These are phyloP conservation scores for Xylaria sp. DNA, from an alignment of 2,329 filamentous ascomycete species.

Conservation along the genomic window DNA sequence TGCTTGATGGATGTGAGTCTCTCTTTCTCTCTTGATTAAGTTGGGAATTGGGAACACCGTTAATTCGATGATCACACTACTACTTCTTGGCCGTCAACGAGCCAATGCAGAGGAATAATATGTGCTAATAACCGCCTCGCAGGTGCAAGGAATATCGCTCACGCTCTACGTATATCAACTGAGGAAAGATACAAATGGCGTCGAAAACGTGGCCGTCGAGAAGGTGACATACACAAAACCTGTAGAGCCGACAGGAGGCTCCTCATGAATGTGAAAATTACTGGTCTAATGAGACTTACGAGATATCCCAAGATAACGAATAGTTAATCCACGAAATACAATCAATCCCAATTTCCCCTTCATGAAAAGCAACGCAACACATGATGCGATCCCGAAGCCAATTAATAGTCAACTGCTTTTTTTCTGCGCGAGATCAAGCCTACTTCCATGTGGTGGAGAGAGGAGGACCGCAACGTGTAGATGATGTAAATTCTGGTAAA, in stretches of 20 bases:
- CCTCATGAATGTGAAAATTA: conserved; percentile 55
- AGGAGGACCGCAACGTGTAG: neutral
- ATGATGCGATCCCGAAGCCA: neutral
- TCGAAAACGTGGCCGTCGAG: conserved; percentile 83
- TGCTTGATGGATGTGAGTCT: conserved; percentile 94
- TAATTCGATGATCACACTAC: neutral
- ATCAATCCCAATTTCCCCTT: neutral
- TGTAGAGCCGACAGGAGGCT: conserved; percentile 64
- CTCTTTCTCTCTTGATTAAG: neutral
- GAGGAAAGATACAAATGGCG: conserved; percentile 78
- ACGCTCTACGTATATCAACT: conserved; percentile 95
- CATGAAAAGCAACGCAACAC: neutral
- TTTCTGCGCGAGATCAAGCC: neutral
- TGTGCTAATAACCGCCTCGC: conserved; percentile 19
- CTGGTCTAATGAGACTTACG: conserved; percentile 30
- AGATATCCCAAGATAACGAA: conserved; percentile 35
- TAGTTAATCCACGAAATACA: conserved; percentile 24
- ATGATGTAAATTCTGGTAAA: neutral
- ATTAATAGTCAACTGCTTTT: neutral
- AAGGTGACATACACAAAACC: conserved; percentile 89
- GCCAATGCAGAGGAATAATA: neutral
- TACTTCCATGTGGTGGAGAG: neutral
- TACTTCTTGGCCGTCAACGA: neutral
- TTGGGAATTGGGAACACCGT: too few species aligned
- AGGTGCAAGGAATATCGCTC: conserved; percentile 96